A percentile compares a stretch with the other conserved stretches of the same genome.
Evolutionary conservation across 768 basidiomycete species (phyloP).

Genomic region (Mycena polygramma): DNA sequence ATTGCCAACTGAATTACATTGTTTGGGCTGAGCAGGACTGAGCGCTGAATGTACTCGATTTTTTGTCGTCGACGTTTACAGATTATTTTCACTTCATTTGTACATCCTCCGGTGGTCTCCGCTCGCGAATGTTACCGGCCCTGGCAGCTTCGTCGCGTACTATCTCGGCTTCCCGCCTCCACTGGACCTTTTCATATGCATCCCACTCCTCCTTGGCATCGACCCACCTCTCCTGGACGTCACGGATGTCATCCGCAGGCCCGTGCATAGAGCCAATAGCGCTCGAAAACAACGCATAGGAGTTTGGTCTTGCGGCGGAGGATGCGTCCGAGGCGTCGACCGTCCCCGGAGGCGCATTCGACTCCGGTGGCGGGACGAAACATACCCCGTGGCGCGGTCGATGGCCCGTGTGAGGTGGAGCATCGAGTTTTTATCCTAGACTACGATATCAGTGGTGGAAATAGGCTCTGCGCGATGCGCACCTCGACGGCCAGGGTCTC

Average conservation of each 20-base stretch:
- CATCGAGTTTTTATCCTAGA: slow-evolving; percentile 95
- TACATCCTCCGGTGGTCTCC: slow-evolving; percentile 42
- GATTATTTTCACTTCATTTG: slow-evolving; percentile 7
- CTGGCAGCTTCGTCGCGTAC: slow-evolving; percentile 52
- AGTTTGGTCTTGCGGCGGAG: slow-evolving; percentile 68
- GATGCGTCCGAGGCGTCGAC: slow-evolving; percentile 50
- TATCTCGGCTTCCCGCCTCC: too few species aligned
- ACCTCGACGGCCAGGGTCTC: slow-evolving; percentile 98
- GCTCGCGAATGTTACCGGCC: slow-evolving; percentile 48
- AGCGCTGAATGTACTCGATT: not conserved
- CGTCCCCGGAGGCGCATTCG: slow-evolving; percentile 38
- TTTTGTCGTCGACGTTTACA: not conserved
- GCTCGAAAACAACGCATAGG: slow-evolving; percentile 74
- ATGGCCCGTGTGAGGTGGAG: slow-evolving; percentile 84
- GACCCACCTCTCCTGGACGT: slow-evolving; percentile 82
- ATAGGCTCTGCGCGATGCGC: slow-evolving; percentile 2
- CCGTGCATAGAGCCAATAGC: slow-evolving; percentile 70
- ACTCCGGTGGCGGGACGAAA: slow-evolving; percentile 72
- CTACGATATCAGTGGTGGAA: not conserved
- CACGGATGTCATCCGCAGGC: slow-evolving; percentile 63
- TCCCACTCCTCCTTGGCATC: slow-evolving; percentile 88
- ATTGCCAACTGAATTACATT: not conserved
- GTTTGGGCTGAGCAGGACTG: too few species aligned
- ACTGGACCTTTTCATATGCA: slow-evolving; percentile 78
- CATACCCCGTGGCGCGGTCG: slow-evolving; percentile 93